Percentiles rank a stretch among this genome's conserved stretches.
Conservation (phyloP, 805 yeast species). For the Saturnispora dispora region DNA sequence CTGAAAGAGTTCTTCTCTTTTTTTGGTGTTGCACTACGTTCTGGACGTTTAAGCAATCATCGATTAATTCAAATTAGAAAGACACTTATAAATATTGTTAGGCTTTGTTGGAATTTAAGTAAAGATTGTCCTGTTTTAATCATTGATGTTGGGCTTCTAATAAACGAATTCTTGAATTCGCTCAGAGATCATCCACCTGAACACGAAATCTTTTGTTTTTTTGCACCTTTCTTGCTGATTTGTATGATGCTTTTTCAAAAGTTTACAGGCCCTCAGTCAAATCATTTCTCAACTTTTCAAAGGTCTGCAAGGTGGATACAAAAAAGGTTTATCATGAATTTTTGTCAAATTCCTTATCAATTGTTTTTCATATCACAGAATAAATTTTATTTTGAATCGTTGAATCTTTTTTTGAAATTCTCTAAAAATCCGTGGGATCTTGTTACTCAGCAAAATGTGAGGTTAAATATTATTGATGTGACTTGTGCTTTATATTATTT, state of each 20-base stretch:
- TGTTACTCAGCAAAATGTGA: conserved; percentile 13
- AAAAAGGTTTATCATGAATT: conserved; percentile 12
- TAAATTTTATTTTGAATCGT: conserved; percentile 17
- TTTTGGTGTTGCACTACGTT: conserved; percentile 3
- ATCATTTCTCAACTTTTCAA: conserved; percentile 4
- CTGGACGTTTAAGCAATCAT: not conserved
- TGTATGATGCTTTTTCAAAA: conserved; percentile 15
- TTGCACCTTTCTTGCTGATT: conserved; percentile 20
- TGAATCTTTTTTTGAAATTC: conserved; percentile 15
- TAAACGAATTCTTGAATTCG: conserved; percentile 9
- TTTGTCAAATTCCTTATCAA: conserved; percentile 15
- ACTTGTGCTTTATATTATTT: conserved; percentile 21
- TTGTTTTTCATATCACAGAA: conserved; percentile 11
- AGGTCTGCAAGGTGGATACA: conserved; percentile 11
- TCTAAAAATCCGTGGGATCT: conserved; percentile 23
- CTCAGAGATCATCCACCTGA: conserved; percentile 9
- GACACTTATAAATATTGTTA: conserved; percentile 19
- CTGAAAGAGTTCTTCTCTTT: conserved; percentile 6
- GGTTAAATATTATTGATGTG: conserved; percentile 14
- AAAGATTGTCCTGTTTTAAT: conserved; percentile 9
- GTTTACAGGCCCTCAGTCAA: conserved; percentile 10
- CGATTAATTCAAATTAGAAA: conserved; percentile 16
- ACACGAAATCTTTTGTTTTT: conserved; percentile 7
- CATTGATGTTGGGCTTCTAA: conserved; percentile 13
- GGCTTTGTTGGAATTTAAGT: conserved; percentile 20